phyloP scores from a whole-genome alignment of 805 yeast genomes.

The Yamadazyma olivae region DNA sequence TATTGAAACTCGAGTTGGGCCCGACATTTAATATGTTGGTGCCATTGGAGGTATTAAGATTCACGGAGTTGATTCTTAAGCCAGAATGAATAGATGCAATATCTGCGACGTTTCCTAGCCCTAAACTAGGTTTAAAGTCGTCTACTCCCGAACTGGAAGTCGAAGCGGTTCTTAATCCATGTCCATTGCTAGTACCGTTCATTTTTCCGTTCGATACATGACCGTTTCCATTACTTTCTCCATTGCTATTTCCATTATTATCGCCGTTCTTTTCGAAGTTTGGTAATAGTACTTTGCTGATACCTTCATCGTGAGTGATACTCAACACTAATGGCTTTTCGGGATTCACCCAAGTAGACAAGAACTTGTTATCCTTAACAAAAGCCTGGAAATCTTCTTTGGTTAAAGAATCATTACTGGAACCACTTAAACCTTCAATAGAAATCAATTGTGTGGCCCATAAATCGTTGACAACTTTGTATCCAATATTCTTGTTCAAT shows the following conservation, averaged over 20 bases:
- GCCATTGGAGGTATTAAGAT: neutral
- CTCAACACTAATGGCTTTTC: slow-evolving; percentile 20
- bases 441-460: slow-evolving; percentile 28
- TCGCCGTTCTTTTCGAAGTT: neutral
- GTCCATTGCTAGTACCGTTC: slow-evolving; percentile 8
- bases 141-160: neutral
- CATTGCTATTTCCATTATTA: neutral
- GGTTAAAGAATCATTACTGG: slow-evolving; percentile 7
- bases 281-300: neutral
- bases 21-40: neutral
- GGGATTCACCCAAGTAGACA: slow-evolving; percentile 30
- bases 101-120: slow-evolving; percentile 40
- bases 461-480: slow-evolving; percentile 19
- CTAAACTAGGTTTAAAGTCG: slow-evolving; percentile 18
- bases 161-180: neutral
- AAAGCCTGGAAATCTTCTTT: slow-evolving; percentile 23
- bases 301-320: slow-evolving; percentile 3
- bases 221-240: slow-evolving; percentile 3
- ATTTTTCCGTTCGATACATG: neutral
- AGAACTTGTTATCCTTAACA: slow-evolving; percentile 23
- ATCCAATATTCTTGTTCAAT: slow-evolving; percentile 20
- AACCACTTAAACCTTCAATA: slow-evolving; percentile 3
- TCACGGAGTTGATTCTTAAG: slow-evolving; percentile 10
- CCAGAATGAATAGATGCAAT: slow-evolving; percentile 41
- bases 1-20: slow-evolving; percentile 8